A percentile compares a stretch with the other conserved stretches of the same genome.
These are phyloP conservation scores for Lepidium sativum DNA, from an alignment of 345 rosid species.

Conservation along the genomic window DNA sequence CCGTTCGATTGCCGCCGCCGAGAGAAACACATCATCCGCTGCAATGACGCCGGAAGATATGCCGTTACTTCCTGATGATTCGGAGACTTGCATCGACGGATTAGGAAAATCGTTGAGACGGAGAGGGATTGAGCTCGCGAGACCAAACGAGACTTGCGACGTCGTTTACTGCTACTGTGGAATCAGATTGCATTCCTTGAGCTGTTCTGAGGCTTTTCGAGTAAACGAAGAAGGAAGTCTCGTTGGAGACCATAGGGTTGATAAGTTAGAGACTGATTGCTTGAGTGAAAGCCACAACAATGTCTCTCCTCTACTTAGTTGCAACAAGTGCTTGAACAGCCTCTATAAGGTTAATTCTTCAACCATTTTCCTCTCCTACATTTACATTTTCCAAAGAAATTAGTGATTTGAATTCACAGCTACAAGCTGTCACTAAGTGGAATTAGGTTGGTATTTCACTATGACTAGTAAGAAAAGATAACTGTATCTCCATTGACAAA, in stretches of 20 bases:
- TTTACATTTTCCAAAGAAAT: not conserved
- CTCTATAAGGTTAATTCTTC: conserved; percentile 37
- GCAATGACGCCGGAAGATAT: conserved; percentile 34
- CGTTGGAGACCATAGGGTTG: conserved; percentile 53
- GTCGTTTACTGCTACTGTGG: conserved; percentile 84
- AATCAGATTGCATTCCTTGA: conserved; percentile 67
- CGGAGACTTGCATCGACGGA: conserved; percentile 87
- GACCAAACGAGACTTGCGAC: conserved; percentile 81
- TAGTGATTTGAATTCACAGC: not conserved
- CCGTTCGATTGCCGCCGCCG: conserved; percentile 21
- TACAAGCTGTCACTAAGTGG: not conserved
- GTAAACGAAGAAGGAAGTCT: conserved; percentile 45
- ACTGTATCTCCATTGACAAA: not conserved
- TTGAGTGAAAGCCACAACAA: conserved; percentile 35
- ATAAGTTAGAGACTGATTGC: conserved; percentile 63
- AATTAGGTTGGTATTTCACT: not conserved
- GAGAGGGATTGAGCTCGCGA: conserved; percentile 52
- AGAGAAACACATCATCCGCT: not conserved
- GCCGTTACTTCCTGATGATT: conserved; percentile 89
- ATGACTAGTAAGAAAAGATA: not conserved
- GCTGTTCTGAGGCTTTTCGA: conserved; percentile 61
- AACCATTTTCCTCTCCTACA: not conserved
- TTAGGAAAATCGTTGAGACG: conserved; percentile 55
- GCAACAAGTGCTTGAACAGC: conserved; percentile 72
- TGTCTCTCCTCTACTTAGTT: conserved; percentile 62